Evolutionary conservation across 75 land plant genomes (phyloP), one percentile per base, ranked within the genome.

Genomic region (Sequoiadendron giganteum): DNA sequence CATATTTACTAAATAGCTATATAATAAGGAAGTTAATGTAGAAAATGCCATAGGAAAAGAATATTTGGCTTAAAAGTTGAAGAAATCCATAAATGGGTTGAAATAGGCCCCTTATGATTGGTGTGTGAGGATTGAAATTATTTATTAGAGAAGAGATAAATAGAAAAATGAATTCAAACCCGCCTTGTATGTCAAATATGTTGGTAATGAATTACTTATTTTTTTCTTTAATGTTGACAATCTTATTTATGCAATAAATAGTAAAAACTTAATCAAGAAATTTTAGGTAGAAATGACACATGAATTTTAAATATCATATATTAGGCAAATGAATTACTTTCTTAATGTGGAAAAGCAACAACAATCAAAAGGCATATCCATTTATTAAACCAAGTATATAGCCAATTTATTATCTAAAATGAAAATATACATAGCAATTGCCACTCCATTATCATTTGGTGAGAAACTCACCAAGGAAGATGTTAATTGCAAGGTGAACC

Each of bases 301-400:
- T 10, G 45, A 85, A 42, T 89, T 85, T 47, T 87, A 89, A 7
- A 85, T 68, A 40, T 40, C 81, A 38, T 80, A 89, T 89, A n/a
- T 89, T 2, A 87, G 87, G 11, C 8, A 19, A 28, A 40, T 89
- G 75, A 1, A 81, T 34, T 88, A 88, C 32, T 88, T 88, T 88
- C 88, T 88, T 49, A 55, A 85, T 5, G 15, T 88, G 10, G 85
- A 88, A 56, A 85, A 81, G 10, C 8, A 78, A 21, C 88, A 83
- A 80, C 0, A 28, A 15, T 13, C n/a, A 25, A 48, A 72, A 14
- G 88, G 3, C 34, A 88, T 80, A 19, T 88, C 32, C 39, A 80
- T 88, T 1, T 47, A 61, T 14, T 85, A 88, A 80, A 34, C 54
- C 38, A 88, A 88, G 45, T 88, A 88, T 83, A 0, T 18, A 10